These are phyloP conservation scores for Fusarium circinatum DNA, from an alignment of 2,329 filamentous ascomycete species.

Conservation along the genomic window DNA sequence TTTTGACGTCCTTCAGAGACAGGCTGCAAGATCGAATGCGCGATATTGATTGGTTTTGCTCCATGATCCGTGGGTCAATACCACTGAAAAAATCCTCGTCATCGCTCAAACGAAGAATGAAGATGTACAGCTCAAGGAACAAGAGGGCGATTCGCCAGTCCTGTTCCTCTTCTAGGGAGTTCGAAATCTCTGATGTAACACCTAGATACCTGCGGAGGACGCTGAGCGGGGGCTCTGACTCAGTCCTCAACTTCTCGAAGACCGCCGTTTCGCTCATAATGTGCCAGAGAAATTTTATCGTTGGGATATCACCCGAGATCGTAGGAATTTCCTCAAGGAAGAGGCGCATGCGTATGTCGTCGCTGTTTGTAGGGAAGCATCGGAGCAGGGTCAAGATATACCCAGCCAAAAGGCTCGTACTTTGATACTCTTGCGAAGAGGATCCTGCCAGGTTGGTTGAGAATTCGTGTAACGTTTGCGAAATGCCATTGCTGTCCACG, in stretches of 20 bases:
- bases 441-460: constrained; percentile 47
- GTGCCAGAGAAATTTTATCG: constrained; percentile 81
- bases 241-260: constrained; percentile 46
- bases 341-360: constrained; percentile 94
- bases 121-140: constrained; percentile 94
- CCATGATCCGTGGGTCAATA: constrained; percentile 54
- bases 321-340: constrained; percentile 67
- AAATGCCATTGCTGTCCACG: constrained; percentile 79
- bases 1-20: constrained; percentile 74
- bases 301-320: constrained; percentile 66
- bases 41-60: constrained; percentile 55
- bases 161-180: constrained; percentile 46
- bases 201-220: constrained; percentile 48
- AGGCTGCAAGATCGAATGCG: constrained; percentile 73
- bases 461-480: constrained; percentile 53
- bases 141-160: constrained; percentile 92
- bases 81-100: constrained; percentile 92
- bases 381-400: constrained; percentile 87
- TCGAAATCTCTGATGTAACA: constrained; percentile 41
- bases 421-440: constrained; percentile 46
- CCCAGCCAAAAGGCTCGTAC: constrained; percentile 77
- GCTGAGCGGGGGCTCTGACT: constrained; percentile 44
- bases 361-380: constrained; percentile 82
- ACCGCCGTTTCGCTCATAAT: constrained; percentile 59
- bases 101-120: constrained; percentile 91